Evolutionary conservation across 331 rosid species (phyloP), one percentile per base, ranked within the genome.

Genomic region (Saraca asoca): DNA sequence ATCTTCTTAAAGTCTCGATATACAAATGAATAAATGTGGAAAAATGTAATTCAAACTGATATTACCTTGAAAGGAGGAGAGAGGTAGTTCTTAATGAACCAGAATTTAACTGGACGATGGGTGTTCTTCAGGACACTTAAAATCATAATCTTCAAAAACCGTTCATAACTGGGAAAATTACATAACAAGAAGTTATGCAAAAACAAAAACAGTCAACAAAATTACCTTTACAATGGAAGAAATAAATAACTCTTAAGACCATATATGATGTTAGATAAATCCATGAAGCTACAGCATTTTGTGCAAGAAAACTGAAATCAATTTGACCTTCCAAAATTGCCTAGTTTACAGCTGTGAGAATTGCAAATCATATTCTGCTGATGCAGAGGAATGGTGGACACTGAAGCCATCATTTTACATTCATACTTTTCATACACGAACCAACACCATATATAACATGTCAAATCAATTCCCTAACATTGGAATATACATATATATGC

Each of bases 11-110:
- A 50, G 50, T 29, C 51, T 37, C 17, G 54, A 51, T 55, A 51
- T 51, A 54, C 29, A 43, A 56, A 77, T 34, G 19, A 73, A 55
- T 9, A 46, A 18, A 41, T 24, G 35, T 24, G 9, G 8, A 65
- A 54, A 31, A 66, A 60, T 48, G 7, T 5, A 48, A 8, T 46
- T 55, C 16, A 29, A 62, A 58, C 12, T 56, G 54, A 60, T 29
- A 48, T 71, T 79, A 90, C 99, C 99, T 94, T 90, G 79, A 94
- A 94, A 75, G 89, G 92, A 61, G 99, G 99, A 17, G 99, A 94
- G 39, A 94, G 92, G 76, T 94, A 94, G 74, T 94, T 94, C 89
- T 94, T 94, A 70, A 94, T 94, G 80, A 94, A 94, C 99, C 99
- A 94, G 85, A 94, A 94, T 80, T 94, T 90, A 57, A 94, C 97